These are phyloP conservation scores for Ogataea trehalophila DNA, from an alignment of 805 yeast genomes.

Conservation along the genomic window DNA sequence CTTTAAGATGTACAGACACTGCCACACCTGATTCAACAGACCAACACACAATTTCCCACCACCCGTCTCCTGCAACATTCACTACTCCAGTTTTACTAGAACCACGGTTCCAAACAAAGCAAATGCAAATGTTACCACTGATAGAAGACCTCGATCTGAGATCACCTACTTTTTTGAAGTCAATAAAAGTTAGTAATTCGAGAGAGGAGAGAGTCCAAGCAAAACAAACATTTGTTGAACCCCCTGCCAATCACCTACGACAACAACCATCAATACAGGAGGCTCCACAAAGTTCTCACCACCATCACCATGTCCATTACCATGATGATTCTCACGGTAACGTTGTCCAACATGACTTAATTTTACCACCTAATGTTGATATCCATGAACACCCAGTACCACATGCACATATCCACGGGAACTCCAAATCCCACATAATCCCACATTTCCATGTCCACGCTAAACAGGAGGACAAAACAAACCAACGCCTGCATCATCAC, in stretches of 20 bases:
- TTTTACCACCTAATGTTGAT: conserved; percentile 19
- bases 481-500: conserved; percentile 7
- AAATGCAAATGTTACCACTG: not conserved
- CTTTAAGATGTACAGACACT: no score
- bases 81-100: no score
- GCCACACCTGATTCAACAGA: no score
- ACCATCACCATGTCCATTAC: conserved; percentile 29
- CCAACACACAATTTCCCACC: no score
- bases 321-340: conserved; percentile 25
- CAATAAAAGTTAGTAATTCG: not conserved
- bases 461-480: not conserved
- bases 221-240: not conserved
- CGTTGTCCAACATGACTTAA: conserved; percentile 24
- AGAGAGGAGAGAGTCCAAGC: not conserved
- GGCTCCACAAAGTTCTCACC: conserved; percentile 3
- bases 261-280: conserved; percentile 6
- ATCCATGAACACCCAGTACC: conserved; percentile 9
- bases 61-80: no score
- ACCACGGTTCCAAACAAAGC: no score
- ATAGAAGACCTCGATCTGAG: not conserved
- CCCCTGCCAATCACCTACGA: conserved; percentile 5
- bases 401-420: conserved; percentile 12
- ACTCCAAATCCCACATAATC: no score
- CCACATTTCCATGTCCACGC: no score
- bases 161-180: not conserved